Conservation (phyloP, 305 asterid genomes). For the Fraxinus dipetala region DNA sequence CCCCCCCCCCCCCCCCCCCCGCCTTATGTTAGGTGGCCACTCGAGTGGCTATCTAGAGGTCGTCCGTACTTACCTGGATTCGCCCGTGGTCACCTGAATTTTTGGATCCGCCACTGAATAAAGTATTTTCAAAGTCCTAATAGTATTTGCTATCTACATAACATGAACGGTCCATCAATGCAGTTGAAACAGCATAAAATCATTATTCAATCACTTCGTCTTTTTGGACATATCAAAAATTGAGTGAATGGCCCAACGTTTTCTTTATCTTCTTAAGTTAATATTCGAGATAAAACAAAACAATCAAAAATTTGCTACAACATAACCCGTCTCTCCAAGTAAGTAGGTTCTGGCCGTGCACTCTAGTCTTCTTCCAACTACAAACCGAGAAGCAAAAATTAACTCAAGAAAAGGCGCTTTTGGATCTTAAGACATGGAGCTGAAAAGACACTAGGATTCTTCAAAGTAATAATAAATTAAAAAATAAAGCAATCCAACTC, state of each 20-base stretch:
- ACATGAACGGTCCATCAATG: not conserved
- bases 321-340: not conserved
- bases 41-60: not conserved
- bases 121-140: not conserved
- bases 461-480: not conserved
- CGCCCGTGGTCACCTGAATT: not conserved
- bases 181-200: not conserved
- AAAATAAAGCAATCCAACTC: not conserved
- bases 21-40: not conserved
- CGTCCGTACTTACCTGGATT: not conserved
- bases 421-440: conserved; percentile 4
- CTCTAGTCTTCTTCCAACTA: not conserved
- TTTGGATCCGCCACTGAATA: not conserved
- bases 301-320: no score
- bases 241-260: not conserved
- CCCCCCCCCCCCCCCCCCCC: not conserved
- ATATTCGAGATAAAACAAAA: not conserved
- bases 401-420: not conserved
- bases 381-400: not conserved
- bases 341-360: not conserved
- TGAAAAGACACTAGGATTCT: not conserved
- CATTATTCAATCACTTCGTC: not conserved
- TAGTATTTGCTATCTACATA: no score
- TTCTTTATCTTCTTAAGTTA: not conserved
- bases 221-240: not conserved